Evolutionary conservation across 169 alveolate genomes (phyloP), one percentile per base, ranked within the genome.

Genomic region (Ichthyophthirius multifiliis): DNA sequence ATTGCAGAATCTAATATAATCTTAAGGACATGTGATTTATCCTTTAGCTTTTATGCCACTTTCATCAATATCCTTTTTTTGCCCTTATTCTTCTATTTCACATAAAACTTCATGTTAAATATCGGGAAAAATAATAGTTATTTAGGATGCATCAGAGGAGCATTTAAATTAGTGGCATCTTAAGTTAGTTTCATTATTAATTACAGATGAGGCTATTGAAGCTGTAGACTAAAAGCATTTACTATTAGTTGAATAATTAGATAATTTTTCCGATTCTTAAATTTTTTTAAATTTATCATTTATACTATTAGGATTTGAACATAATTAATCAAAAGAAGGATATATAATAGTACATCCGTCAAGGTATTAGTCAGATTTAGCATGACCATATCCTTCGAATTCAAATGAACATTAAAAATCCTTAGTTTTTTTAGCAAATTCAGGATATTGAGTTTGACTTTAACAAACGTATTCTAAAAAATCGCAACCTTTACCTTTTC

Each of bases 401-500:
- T n/a, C 13, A 2, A 55, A 55, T 15, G 71, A 55, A 5, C 71
- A 55, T 27, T 39, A 34, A 27, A 27, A 34, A 1, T 13, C 39
- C 10, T 4, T 27, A 16, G 34, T 10, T 10, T 34, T 27, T 27
- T 34, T 6, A 1, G 31, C 43, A 9, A 55, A 55, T 16, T 55
- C 71, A 55, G 23, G 43, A 39, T 76, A 75, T 10, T 27, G n/a
- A 6, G 44, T 46, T 7, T 64, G 65, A 0, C 34, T 9, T 18
- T 55, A 23, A 16, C 64, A 39, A 4, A 18, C 15, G 23, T 48
- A 9, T 43, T 65, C 74, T 39, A 55, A 47, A 64, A 82, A 82
- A 4, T 30, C 37, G 41, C 87, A 82, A 15, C 87, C 87, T 74
- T 55, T 1, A 35, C 44, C 47, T 32, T 71, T 64, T n/a, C 87